Conservation (phyloP, 345 rosid species). For the Hibiscus syriacus region DNA sequence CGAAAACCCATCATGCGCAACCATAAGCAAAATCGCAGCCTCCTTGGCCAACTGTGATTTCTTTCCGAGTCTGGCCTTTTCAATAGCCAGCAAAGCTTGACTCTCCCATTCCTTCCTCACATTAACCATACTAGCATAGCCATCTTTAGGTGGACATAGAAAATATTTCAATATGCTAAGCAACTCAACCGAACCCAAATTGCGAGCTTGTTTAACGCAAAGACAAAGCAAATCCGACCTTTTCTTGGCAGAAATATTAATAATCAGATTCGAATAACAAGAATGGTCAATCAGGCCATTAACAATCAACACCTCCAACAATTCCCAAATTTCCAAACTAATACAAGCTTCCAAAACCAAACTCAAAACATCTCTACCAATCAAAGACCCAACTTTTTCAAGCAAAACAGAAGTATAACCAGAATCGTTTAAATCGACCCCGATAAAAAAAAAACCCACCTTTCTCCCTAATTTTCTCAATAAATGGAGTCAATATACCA, state of each 20-base stretch:
- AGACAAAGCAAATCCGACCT: constrained; percentile 49
- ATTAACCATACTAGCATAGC: constrained; percentile 40
- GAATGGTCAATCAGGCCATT: constrained; percentile 41
- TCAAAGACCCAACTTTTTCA: constrained; percentile 38
- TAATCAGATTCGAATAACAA: constrained; percentile 40
- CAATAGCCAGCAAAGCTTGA: constrained; percentile 51
- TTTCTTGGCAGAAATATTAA: constrained; percentile 42
- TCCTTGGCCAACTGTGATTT: constrained; percentile 44
- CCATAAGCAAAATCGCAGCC: constrained; percentile 72
- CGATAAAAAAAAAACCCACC: constrained; percentile 23
- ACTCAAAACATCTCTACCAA: constrained; percentile 50
- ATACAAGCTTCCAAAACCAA: constrained; percentile 68
- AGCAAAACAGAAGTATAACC: constrained; percentile 29
- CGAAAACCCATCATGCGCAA: constrained; percentile 73
- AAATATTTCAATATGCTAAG: constrained; percentile 64
- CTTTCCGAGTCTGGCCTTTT: constrained; percentile 31
- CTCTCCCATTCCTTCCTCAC: constrained; percentile 72
- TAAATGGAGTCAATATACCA: constrained; percentile 38
- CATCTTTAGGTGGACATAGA: constrained; percentile 59
- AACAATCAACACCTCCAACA: constrained; percentile 51
- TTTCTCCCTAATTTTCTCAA: constrained; percentile 41
- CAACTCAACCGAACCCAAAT: constrained; percentile 59
- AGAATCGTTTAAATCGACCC: constrained; percentile 19
- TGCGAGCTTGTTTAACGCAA: constrained; percentile 50
- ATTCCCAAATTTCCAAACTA: constrained; percentile 58